Evolutionary conservation across 2,329 filamentous ascomycete genomes (phyloP).

Genomic region (Fusarium decemcellulare): DNA sequence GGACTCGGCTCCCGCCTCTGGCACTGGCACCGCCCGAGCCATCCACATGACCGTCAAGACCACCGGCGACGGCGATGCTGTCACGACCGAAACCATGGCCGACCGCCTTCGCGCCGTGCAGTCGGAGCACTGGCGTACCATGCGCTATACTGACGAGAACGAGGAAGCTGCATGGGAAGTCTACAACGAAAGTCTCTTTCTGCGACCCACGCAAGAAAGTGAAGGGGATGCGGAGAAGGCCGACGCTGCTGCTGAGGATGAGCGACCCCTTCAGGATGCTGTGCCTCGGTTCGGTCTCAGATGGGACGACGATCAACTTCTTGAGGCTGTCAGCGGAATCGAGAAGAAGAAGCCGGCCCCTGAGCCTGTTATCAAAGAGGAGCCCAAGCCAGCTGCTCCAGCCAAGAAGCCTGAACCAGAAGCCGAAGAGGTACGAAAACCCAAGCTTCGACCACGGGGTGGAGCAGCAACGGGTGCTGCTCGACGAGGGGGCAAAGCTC

Average conservation of each 20-base stretch:
- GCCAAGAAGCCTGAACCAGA: constrained; percentile 30
- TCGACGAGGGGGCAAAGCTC: constrained; percentile 48
- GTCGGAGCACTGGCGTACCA: constrained; percentile 83
- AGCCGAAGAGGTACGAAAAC: constrained; percentile 47
- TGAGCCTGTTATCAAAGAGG: constrained; percentile 45
- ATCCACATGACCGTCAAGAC: constrained; percentile 92
- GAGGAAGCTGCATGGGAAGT: constrained; percentile 80
- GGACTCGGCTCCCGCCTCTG: constrained; percentile 50
- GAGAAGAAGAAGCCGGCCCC: constrained; percentile 53
- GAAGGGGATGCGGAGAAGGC: constrained; percentile 26
- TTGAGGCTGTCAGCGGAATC: constrained; percentile 63
- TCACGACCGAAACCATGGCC: constrained; percentile 79
- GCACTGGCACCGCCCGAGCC: constrained; percentile 73
- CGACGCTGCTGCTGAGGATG: constrained; percentile 35
- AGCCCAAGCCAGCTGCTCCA: constrained; percentile 43
- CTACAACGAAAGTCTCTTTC: constrained; percentile 79
- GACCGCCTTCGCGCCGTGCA: constrained; percentile 84
- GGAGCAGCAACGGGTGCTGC: constrained; percentile 42
- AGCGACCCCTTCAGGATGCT: constrained; percentile 49
- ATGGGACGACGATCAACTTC: constrained; percentile 61
- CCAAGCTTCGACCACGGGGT: constrained; percentile 45
- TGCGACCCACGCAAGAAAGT: constrained; percentile 40
- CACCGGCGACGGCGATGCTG: constrained; percentile 75
- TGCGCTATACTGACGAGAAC: constrained; percentile 88
- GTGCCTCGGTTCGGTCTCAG: constrained; percentile 57